These are phyloP conservation scores for Cytospora paraplurivora DNA, from an alignment of 2,329 filamentous ascomycete species.

Conservation along the genomic window DNA sequence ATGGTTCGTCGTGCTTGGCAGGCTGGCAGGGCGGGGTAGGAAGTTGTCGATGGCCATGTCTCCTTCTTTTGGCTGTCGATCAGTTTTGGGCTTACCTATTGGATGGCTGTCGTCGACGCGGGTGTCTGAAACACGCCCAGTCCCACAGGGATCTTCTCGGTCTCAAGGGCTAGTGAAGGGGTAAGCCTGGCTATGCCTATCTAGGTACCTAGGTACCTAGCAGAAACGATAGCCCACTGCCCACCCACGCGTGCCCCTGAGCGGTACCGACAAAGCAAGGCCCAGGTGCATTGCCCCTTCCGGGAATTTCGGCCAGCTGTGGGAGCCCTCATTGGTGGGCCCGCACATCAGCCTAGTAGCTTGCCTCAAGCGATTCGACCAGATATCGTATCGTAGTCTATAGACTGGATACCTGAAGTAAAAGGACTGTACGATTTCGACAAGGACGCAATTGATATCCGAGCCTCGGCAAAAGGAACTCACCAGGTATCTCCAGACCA, in stretches of 20 bases:
- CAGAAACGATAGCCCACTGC: too few relatives aligned
- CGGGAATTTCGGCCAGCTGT: conserved; percentile 10
- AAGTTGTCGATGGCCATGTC: not conserved
- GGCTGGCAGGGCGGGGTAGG: not conserved
- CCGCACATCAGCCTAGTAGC: conserved; percentile 13
- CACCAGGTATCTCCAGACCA: not conserved
- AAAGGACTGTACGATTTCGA: too few relatives aligned
- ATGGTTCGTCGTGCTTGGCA: not conserved
- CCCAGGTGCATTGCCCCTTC: conserved; percentile 6
- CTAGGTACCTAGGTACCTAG: too few relatives aligned
- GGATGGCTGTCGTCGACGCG: conserved; percentile 1
- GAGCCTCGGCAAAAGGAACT: too few relatives aligned
- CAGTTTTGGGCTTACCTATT: not conserved
- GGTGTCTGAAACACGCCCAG: not conserved
- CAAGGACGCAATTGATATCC: too few relatives aligned
- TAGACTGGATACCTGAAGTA: too few relatives aligned
- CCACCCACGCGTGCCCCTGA: conserved; percentile 16
- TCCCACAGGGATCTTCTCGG: not conserved
- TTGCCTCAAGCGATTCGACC: conserved; percentile 9
- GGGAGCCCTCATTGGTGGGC: conserved; percentile 21
- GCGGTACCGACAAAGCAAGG: not conserved
- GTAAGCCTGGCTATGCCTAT: not conserved
- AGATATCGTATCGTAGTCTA: too few relatives aligned
- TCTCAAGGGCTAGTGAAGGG: not conserved
- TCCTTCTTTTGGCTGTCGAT: not conserved